Base-by-base conservation (phyloP, 805 yeast species). In the Cyberlindnera mrakii region DNA sequence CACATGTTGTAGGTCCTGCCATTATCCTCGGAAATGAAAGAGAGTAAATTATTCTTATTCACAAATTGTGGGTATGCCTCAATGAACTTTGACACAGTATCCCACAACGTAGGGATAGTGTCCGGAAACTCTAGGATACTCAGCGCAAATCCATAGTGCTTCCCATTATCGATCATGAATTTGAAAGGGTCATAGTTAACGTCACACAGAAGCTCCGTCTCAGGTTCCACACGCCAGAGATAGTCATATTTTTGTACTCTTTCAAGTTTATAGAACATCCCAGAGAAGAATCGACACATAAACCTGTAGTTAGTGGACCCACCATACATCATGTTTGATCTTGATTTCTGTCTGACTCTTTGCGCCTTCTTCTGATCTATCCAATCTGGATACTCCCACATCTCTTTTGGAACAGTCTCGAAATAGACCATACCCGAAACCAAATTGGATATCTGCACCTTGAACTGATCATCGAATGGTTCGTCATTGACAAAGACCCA, bases 201-300 rank as follows among this genome's bases (percentile, higher is more conserved):
- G 58, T 82, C 81, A 66, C 91, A 84, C 49, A 59, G 70, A 41
- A 78, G 65, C 37, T 70, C 65, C 38, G 80, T 76, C 40, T 79
- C 82, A 13, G 89, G 88, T 62, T 83, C 91, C 34, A 84, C 82
- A 45, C 91, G 68, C 91, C 90, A 83, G 57, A 78, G 81, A 58
- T 78, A 85, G 36, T 74, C 76, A 61, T 81, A 82, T 13, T 71
- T 68, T 41, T 66, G 58, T 60, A 86, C 59, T 38, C 78, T 62
- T 39, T 74, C 74, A 55, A 82, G 84, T 40, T 74, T 65, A 61
- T 72, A 81, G 63, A 85, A 82, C 51, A 80, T 82, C 3, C 72
- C 72, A 10, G 70, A 63, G 44, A 64, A 66, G 45, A 58, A 67
- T 36, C 72, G 64, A 44, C 72, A 47, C 95, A 85, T 85, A 58